phyloP scores from a whole-genome alignment of 83 land plant genomes.

The Thuja plicata region DNA sequence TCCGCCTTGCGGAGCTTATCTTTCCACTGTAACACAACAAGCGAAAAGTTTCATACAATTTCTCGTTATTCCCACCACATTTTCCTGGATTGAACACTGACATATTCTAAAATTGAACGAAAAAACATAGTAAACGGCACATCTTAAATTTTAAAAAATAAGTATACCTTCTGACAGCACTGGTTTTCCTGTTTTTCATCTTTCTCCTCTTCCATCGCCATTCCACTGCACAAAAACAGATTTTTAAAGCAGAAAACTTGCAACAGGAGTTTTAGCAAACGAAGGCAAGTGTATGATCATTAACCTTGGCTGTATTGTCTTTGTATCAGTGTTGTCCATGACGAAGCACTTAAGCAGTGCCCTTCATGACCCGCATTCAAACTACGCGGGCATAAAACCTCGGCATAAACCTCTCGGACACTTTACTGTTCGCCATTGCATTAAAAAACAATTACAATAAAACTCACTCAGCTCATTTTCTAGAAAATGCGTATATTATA shows the following conservation, averaged over 20 bases:
- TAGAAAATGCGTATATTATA: too few relatives aligned
- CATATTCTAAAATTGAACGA: background rate
- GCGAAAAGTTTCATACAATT: background rate
- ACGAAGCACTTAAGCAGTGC: background rate
- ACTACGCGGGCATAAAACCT: background rate
- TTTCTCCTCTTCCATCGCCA: background rate
- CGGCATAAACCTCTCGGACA: background rate
- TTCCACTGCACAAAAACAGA: background rate
- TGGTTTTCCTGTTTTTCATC: background rate
- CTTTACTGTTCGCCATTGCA: background rate
- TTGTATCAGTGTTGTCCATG: background rate
- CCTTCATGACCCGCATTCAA: background rate
- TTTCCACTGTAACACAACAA: background rate
- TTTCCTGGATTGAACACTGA: background rate
- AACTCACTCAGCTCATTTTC: too few relatives aligned
- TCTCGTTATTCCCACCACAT: background rate
- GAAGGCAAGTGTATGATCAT: background rate
- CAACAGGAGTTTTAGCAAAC: background rate
- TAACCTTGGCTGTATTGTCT: background rate
- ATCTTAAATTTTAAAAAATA: background rate
- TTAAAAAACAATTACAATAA: too few relatives aligned
- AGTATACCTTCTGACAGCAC: conserved; percentile 11
- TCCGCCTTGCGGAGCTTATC: background rate
- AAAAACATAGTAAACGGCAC: background rate
- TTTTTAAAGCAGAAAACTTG: background rate